phyloP scores from a whole-genome alignment of 768 basidiomycete genomes.

The Steccherinum ochraceum region DNA sequence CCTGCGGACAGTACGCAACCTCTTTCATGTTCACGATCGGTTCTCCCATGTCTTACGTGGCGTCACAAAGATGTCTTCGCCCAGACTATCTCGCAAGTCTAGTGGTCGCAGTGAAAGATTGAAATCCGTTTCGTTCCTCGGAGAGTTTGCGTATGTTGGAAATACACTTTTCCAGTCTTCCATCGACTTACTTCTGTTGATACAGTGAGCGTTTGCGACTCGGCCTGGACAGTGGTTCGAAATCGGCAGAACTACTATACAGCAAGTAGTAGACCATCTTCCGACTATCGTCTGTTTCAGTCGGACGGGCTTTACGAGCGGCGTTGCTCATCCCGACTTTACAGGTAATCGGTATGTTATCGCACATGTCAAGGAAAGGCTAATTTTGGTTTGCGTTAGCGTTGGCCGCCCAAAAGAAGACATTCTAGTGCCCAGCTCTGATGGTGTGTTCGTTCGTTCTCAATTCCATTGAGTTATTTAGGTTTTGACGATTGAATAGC shows the following conservation, averaged over 20 bases:
- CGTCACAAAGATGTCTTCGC: too few relatives aligned
- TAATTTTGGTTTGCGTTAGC: neutral
- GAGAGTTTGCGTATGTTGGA: too few relatives aligned
- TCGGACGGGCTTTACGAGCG: neutral
- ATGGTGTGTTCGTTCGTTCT: neutral
- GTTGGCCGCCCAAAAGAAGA: too few relatives aligned
- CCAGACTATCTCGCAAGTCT: too few relatives aligned
- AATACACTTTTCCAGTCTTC: neutral
- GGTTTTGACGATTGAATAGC: neutral
- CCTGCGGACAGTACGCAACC: too few relatives aligned
- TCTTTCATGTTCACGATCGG: too few relatives aligned
- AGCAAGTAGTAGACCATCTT: too few relatives aligned
- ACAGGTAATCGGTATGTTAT: neutral
- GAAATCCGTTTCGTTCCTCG: too few relatives aligned
- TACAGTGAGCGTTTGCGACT: neutral
- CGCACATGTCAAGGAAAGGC: neutral
- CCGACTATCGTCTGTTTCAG: neutral
- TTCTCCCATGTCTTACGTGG: too few relatives aligned
- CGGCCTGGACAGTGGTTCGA: neutral
- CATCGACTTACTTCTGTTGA: neutral
- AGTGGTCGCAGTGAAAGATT: too few relatives aligned
- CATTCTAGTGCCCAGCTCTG: neutral
- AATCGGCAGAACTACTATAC: neutral
- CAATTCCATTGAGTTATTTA: neutral
- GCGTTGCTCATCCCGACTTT: neutral